Evolutionary conservation across 1,139 yeast species (phyloP).

Genomic region (Candida sp.): DNA sequence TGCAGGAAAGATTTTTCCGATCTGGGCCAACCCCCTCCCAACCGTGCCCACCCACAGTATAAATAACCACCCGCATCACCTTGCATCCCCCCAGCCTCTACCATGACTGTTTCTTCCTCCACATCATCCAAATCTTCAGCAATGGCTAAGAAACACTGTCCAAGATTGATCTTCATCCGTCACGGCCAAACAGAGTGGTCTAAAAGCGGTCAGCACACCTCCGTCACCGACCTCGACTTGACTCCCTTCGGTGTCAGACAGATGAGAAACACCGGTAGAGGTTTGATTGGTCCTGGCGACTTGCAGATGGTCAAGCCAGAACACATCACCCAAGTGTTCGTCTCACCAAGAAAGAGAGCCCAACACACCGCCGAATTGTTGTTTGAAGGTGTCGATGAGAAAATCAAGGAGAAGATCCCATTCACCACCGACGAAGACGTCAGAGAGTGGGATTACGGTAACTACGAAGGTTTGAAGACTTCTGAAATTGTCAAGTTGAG

Average conservation of each 20-base stretch:
- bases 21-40: background rate
- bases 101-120: background rate
- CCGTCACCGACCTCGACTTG: conserved; percentile 78
- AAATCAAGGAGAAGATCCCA: conserved; percentile 44
- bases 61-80: background rate
- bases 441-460: conserved; percentile 97
- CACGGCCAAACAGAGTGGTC: conserved; percentile 98
- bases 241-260: conserved; percentile 80
- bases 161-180: conserved; percentile 81
- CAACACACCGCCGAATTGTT: conserved; percentile 68
- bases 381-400: conserved; percentile 52
- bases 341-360: conserved; percentile 86
- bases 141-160: conserved; percentile 46
- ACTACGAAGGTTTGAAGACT: conserved; percentile 85
- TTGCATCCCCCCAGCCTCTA: background rate
- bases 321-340: conserved; percentile 64
- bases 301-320: conserved; percentile 66
- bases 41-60: background rate
- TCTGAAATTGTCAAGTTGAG: conserved; percentile 67
- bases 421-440: conserved; percentile 66
- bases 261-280: conserved; percentile 74
- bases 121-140: background rate
- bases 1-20: background rate
- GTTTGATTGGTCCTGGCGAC: conserved; percentile 59
- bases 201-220: conserved; percentile 89